Evolutionary conservation across 78 protist species (phyloP).

Genomic region (Tieghemostelium lacteum): DNA sequence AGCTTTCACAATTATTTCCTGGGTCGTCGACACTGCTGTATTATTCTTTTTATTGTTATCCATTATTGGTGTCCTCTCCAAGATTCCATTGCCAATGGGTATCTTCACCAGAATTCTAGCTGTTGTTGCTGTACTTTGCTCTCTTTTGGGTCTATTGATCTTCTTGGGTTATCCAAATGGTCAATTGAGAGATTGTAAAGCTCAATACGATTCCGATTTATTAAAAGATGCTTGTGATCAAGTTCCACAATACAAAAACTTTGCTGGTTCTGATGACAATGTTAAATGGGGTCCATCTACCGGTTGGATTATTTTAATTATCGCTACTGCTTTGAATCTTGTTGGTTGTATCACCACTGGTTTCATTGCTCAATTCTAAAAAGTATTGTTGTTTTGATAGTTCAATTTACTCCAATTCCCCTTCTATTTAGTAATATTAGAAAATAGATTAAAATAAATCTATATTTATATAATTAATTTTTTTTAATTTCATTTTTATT

Average conservation of each 20-base stretch:
- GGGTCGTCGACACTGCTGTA: not conserved
- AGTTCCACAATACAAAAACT: not conserved
- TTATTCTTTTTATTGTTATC: not conserved
- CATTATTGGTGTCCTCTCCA: not conserved
- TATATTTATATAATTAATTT: too few relatives aligned
- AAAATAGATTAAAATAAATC: too few relatives aligned
- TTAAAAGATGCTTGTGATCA: not conserved
- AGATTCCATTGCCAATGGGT: not conserved
- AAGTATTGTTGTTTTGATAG: not conserved
- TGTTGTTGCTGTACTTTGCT: not conserved
- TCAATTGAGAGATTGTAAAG: not conserved
- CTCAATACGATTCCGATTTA: not conserved
- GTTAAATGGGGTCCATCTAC: not conserved
- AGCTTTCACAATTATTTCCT: constrained; percentile 10
- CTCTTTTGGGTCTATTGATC: not conserved
- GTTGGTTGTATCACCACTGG: not conserved
- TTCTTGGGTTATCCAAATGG: not conserved
- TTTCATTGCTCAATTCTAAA: not conserved
- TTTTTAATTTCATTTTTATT: too few relatives aligned
- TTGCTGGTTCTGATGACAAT: not conserved
- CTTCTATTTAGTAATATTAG: too few relatives aligned
- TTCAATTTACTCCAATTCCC: not conserved
- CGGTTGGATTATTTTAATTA: not conserved
- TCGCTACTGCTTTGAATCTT: not conserved
- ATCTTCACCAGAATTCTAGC: not conserved